These are phyloP conservation scores for Coleophoma eucalyptorum DNA, from an alignment of 2,329 filamentous ascomycete species.

Conservation along the genomic window DNA sequence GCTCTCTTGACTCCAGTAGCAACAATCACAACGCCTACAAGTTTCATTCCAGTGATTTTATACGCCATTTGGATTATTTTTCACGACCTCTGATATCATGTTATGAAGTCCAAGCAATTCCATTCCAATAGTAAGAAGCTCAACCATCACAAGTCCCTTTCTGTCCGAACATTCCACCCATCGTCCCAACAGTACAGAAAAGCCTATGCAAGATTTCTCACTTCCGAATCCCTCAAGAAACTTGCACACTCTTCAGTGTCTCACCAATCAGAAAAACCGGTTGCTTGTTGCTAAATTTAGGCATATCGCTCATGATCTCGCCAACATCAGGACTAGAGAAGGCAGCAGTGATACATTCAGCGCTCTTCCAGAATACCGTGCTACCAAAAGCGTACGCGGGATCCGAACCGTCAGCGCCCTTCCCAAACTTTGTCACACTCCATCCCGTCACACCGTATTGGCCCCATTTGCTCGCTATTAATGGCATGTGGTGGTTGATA, in stretches of 20 bases:
- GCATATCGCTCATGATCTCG: neutral
- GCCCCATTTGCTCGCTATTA: conserved; percentile 35
- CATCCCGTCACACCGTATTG: conserved; percentile 34
- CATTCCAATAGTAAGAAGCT: no score
- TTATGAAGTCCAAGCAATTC: no score
- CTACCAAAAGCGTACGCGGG: neutral
- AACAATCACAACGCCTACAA: no score
- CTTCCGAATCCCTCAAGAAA: no score
- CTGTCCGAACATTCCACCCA: no score
- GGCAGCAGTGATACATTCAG: neutral
- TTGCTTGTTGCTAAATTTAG: neutral
- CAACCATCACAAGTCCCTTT: no score
- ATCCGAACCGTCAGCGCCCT: neutral
- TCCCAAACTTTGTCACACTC: conserved; percentile 17
- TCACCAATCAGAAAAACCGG: neutral
- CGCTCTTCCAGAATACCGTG: neutral
- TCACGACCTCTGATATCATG: no score
- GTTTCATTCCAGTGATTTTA: no score
- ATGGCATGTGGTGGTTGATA: conserved; percentile 39
- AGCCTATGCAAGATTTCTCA: no score
- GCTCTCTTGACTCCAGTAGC: no score
- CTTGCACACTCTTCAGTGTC: neutral
- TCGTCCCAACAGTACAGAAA: no score
- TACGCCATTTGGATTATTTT: no score
- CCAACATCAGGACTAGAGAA: neutral